Conservation (phyloP, 768 basidiomycete genomes). For the Gymnopilus dilepis region DNA sequence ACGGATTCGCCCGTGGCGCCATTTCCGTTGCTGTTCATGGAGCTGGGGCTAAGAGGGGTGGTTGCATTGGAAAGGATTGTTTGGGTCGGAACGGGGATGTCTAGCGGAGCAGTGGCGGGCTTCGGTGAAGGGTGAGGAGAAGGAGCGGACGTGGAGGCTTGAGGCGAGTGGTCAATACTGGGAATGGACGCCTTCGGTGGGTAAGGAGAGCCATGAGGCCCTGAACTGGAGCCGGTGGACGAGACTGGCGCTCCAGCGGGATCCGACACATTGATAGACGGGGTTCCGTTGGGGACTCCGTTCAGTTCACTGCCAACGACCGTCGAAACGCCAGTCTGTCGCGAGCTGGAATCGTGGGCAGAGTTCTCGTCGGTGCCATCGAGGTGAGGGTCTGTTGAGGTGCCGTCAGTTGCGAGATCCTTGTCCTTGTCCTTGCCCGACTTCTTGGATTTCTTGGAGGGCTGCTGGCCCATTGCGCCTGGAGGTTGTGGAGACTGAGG, state of each 20-base stretch:
- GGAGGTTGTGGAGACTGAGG: constrained; percentile 72
- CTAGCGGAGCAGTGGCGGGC: constrained; percentile 59
- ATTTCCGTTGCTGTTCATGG: constrained; percentile 45
- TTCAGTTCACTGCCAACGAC: constrained; percentile 45
- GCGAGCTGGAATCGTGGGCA: constrained; percentile 49
- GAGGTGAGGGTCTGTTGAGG: constrained; percentile 43
- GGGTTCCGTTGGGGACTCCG: constrained; percentile 47
- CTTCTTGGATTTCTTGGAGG: constrained; percentile 83
- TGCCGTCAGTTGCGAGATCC: constrained; percentile 45
- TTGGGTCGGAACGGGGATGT: constrained; percentile 73
- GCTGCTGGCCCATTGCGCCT: constrained; percentile 81
- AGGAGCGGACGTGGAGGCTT: constrained; percentile 43
- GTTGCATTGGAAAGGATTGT: constrained; percentile 83
- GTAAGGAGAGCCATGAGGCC: constrained; percentile 44
- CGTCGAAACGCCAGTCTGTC: constrained; percentile 43
- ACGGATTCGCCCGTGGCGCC: constrained; percentile 45
- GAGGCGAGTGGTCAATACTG: constrained; percentile 39
- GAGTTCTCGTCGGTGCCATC: constrained; percentile 46
- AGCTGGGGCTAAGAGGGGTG: constrained; percentile 59
- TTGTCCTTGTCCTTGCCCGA: constrained; percentile 71
- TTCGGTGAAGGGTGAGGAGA: constrained; percentile 48
- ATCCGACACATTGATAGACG: constrained; percentile 50
- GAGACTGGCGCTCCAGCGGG: constrained; percentile 41
- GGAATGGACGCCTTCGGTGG: constrained; percentile 33
- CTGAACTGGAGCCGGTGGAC: constrained; percentile 25